A percentile compares a stretch with the other conserved stretches of the same genome.
These are phyloP conservation scores for Eutypella sp. DNA, from an alignment of 2,329 filamentous ascomycete genomes.

Conservation along the genomic window DNA sequence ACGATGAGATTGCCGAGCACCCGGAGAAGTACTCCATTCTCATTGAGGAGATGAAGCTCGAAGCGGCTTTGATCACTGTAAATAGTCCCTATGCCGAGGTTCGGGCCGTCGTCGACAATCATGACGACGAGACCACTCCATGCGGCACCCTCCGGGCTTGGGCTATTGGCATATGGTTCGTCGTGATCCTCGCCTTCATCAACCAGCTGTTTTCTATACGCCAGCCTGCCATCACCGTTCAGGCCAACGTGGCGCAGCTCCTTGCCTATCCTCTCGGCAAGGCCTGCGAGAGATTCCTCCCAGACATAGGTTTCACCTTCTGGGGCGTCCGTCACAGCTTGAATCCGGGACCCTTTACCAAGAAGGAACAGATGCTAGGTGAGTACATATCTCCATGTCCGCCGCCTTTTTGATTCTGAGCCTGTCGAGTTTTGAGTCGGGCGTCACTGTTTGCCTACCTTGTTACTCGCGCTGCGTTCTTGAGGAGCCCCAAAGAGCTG, in stretches of 20 bases:
- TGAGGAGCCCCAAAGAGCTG: no score
- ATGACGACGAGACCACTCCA: slow-evolving; percentile 44
- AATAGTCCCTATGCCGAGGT: slow-evolving; percentile 37
- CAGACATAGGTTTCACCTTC: slow-evolving; percentile 44
- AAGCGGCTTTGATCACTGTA: slow-evolving; percentile 28
- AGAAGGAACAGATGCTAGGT: slow-evolving; percentile 53
- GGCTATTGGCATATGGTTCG: slow-evolving; percentile 48
- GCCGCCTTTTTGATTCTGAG: background rate
- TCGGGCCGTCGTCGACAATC: slow-evolving; percentile 46
- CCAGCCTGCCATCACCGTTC: slow-evolving; percentile 49
- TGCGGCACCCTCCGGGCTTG: slow-evolving; percentile 52
- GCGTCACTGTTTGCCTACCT: background rate
- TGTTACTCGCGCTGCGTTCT: background rate
- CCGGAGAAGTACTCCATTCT: slow-evolving; percentile 31
- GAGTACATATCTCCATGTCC: background rate
- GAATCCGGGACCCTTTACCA: slow-evolving; percentile 39
- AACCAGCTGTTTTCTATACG: slow-evolving; percentile 57
- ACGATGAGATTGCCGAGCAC: slow-evolving; percentile 22
- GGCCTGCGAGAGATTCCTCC: slow-evolving; percentile 44
- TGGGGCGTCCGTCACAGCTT: slow-evolving; percentile 31
- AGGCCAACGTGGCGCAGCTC: slow-evolving; percentile 52
- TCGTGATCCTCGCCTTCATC: slow-evolving; percentile 42
- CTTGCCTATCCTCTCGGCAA: slow-evolving; percentile 52
- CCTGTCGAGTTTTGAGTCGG: background rate
- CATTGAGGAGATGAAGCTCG: slow-evolving; percentile 30